A percentile compares a stretch with the other conserved stretches of the same genome.
These are phyloP conservation scores for Lecanicillium sp. DNA, from an alignment of 2,329 filamentous ascomycete species.

Conservation along the genomic window DNA sequence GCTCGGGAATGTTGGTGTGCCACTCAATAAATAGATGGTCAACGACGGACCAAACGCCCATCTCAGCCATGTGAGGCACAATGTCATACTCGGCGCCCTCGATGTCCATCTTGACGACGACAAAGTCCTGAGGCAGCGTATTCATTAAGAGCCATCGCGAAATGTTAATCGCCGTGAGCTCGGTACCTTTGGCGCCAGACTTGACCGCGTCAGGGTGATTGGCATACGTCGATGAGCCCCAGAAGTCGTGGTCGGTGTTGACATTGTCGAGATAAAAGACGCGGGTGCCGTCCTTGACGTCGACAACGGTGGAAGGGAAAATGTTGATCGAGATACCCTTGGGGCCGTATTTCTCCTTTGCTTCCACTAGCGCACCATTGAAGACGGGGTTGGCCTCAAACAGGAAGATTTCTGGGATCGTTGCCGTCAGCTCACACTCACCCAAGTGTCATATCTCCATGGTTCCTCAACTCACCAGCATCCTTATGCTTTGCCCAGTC, in stretches of 20 bases:
- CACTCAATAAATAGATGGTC: constrained; percentile 9
- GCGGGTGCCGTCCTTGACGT: constrained; percentile 8
- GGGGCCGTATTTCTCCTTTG: constrained; percentile 4
- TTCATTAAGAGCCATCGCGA: constrained; percentile 12
- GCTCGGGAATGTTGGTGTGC: constrained; percentile 1
- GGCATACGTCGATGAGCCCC: constrained; percentile 10
- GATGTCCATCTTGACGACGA: constrained; percentile 14
- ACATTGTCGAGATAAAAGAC: constrained; percentile 11
- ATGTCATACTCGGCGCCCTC: constrained; percentile 11
- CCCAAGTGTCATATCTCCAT: too few relatives aligned
- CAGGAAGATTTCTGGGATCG: constrained; percentile 9
- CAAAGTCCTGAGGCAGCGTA: constrained; percentile 11
- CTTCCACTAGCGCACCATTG: constrained; percentile 6
- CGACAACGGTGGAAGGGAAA: constrained; percentile 10
- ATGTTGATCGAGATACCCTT: constrained; percentile 5
- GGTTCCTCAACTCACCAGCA: constrained; percentile 1
- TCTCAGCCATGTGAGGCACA: constrained; percentile 6
- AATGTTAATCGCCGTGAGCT: constrained; percentile 9
- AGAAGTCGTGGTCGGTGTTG: constrained; percentile 8
- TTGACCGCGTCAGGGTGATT: constrained; percentile 9
- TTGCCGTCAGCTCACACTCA: too few relatives aligned
- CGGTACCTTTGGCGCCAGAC: constrained; percentile 8
- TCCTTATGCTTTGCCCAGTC: constrained; percentile 5
- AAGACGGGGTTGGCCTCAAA: constrained; percentile 11
- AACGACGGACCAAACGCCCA: constrained; percentile 8